These are phyloP conservation scores for Haplographium delicatum DNA, from an alignment of 495 filamentous ascomycete genomes.

Conservation along the genomic window DNA sequence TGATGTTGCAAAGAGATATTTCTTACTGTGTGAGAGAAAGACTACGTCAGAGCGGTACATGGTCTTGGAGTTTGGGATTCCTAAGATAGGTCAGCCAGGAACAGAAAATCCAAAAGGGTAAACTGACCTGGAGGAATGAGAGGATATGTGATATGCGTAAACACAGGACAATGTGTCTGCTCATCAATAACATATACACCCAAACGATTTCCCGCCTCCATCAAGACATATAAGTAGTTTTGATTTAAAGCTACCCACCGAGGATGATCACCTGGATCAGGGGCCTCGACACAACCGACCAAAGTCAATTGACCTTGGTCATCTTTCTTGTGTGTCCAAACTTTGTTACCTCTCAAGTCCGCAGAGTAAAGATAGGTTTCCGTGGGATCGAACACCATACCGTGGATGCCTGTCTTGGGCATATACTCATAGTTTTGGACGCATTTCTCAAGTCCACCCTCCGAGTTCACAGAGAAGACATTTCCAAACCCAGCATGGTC, in stretches of 20 bases:
- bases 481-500: constrained; percentile 74
- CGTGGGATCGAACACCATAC: constrained; percentile 81
- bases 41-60: constrained; percentile 77
- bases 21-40: constrained; percentile 56
- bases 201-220: constrained; percentile 78
- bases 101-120: constrained; percentile 3
- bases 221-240: constrained; percentile 74
- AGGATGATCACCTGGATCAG: constrained; percentile 64
- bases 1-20: constrained; percentile 76
- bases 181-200: constrained; percentile 76
- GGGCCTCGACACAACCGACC: constrained; percentile 66
- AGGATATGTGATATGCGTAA: constrained; percentile 70
- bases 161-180: constrained; percentile 71
- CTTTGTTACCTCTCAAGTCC: constrained; percentile 76
- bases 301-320: constrained; percentile 48
- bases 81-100: constrained; percentile 21
- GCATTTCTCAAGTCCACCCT: constrained; percentile 59
- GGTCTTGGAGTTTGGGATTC: constrained; percentile 41
- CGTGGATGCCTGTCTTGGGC: constrained; percentile 71
- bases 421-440: constrained; percentile 77
- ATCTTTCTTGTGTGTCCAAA: constrained; percentile 77
- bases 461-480: constrained; percentile 61
- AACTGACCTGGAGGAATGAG: constrained; percentile 65
- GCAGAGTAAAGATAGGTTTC: constrained; percentile 85
- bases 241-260: constrained; percentile 82